Evolutionary conservation across 1,284 basidiomycete species (phyloP).

Genomic region (Bjerkandera adusta): DNA sequence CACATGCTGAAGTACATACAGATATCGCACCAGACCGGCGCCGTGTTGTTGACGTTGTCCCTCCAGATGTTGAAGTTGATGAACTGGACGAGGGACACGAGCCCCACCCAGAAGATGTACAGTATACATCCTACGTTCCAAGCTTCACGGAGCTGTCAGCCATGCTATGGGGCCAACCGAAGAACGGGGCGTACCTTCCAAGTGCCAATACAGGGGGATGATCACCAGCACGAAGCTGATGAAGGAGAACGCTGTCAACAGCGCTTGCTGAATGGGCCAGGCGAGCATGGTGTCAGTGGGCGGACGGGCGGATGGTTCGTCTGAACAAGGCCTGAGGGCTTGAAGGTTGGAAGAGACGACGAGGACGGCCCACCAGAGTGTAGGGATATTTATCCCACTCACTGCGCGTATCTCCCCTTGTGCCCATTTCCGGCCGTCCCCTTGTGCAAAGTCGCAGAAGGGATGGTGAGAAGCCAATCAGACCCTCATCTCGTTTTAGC

Average conservation of each 20-base stretch:
- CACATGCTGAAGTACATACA: constrained; percentile 4
- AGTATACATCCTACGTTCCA: constrained; percentile 58
- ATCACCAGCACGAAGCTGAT: constrained; percentile 46
- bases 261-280: constrained; percentile 12
- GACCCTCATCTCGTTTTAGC: constrained; percentile 8
- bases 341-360: constrained; percentile 13
- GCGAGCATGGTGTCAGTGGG: constrained; percentile 5
- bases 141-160: constrained; percentile 21
- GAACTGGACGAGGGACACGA: constrained; percentile 52
- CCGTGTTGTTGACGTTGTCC: constrained; percentile 49
- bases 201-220: constrained; percentile 60
- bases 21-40: constrained; percentile 70
- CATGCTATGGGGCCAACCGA: neutral
- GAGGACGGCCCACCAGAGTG: neutral
- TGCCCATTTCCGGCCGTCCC: constrained; percentile 13
- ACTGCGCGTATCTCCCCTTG: constrained; percentile 8
- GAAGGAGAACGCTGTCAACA: constrained; percentile 37
- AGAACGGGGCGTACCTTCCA: constrained; percentile 37
- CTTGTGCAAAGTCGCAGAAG: constrained; percentile 14
- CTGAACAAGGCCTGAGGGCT: constrained; percentile 13
- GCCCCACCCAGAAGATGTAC: constrained; percentile 60
- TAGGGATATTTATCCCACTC: constrained; percentile 13
- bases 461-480: constrained; percentile 5
- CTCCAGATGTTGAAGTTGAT: constrained; percentile 71
- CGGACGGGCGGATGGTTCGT: constrained; percentile 10